Base-by-base conservation (phyloP, 495 filamentous ascomycete species). In the Ramalina intermedia region DNA sequence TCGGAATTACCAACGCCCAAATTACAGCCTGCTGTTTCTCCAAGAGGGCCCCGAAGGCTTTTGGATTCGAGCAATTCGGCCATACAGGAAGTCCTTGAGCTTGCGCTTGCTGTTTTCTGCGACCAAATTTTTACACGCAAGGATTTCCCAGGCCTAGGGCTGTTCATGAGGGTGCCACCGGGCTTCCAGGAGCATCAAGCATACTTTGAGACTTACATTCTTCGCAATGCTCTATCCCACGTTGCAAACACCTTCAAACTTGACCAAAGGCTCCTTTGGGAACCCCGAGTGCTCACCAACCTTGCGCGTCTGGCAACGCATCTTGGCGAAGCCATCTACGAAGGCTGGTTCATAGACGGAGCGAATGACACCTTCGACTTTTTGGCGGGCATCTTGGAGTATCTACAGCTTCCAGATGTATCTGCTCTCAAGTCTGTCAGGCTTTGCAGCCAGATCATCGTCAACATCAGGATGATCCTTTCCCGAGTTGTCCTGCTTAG, bases 271-370 rank as follows among this genome's bases (percentile, higher is more conserved):
- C 62, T 80, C 7, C 70, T 96, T n/a, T 74, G 71, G 44, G 87
- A 96, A 61, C 82, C 89, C 6, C 81, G 81, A 51, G 75, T 91
- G 12, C 68, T 98, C 40, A 87, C 81, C 26, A 98, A 96, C 55
- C 70, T 98, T 58, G 75, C 81, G 2, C 78, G 87, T 17, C 83
- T 94, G 48, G 75, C 79, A 23, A 68, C 76, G 0, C 85, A 95
- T 59, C 72, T 95, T 58, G 75, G 79, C 0, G 93, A 98, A 65
- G 85, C 86, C 26, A 78, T 95, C 14, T 95, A 87, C 55, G 91
- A 98, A 64, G 91, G 91, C 27, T 94, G 87, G 86, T 95, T 96
- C 58, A 73, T 94, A 39, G 79, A 87, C 51, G 91, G 90, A 5
- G 86, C 82, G 9, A 80, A 85, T 45, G 68, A 78, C 2, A 76